Percentiles rank a stretch among this genome's conserved stretches.
phyloP scores from a whole-genome alignment of 768 basidiomycete species.

The Tulasnella sp. region DNA sequence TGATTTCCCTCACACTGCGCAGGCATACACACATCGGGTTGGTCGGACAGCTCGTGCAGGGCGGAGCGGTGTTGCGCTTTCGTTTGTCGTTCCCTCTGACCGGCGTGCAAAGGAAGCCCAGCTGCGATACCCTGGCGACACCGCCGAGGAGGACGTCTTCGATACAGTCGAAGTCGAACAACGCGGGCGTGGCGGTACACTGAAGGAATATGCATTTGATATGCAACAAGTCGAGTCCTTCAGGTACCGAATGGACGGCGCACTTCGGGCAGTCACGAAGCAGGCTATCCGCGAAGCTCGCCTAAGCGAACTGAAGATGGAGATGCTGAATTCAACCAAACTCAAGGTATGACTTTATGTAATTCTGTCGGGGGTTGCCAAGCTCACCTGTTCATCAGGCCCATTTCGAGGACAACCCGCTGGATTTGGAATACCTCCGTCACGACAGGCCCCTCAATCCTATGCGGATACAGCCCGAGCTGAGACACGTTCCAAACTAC shows the following conservation, averaged over 20 bases:
- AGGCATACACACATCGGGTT: slow-evolving; percentile 88
- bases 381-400: slow-evolving; percentile 42
- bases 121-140: slow-evolving; percentile 37
- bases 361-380: not conserved
- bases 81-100: slow-evolving; percentile 63
- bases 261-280: slow-evolving; percentile 74
- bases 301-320: slow-evolving; percentile 83
- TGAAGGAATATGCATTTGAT: slow-evolving; percentile 89
- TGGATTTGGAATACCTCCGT: slow-evolving; percentile 80
- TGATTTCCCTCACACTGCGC: slow-evolving; percentile 80
- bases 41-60: slow-evolving; percentile 96
- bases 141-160: slow-evolving; percentile 70
- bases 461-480: slow-evolving; percentile 77
- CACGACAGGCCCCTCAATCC: slow-evolving; percentile 94
- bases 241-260: slow-evolving; percentile 96
- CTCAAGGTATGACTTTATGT: slow-evolving; percentile 56
- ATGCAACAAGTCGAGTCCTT: slow-evolving; percentile 96
- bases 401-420: slow-evolving; percentile 94
- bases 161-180: slow-evolving; percentile 66
- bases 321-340: slow-evolving; percentile 91
- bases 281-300: slow-evolving; percentile 80
- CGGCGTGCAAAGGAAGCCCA: slow-evolving; percentile 38
- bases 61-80: slow-evolving; percentile 80
- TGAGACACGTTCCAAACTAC: slow-evolving; percentile 93
- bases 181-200: slow-evolving; percentile 38